Evolutionary conservation across 306 rosid genomes (phyloP), one percentile per base, ranked within the genome.

Genomic region (Astragalus glycyphyllos): DNA sequence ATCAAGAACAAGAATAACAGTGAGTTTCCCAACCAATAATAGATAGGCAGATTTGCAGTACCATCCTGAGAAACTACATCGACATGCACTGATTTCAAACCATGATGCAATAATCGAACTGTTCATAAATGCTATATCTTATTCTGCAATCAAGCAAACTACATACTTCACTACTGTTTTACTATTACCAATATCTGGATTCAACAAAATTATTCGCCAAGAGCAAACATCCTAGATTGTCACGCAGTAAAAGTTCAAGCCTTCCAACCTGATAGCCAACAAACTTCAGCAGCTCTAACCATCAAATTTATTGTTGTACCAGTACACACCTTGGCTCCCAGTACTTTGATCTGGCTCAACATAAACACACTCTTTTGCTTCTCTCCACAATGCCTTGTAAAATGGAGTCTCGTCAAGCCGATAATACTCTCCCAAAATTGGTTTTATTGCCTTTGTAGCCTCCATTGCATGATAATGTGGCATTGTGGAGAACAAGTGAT

Each of bases 401-500:
- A 90, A 40, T 8, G 97, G 89, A 2, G 96, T 90, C 50, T 77
- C 80, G 26, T 90, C 97, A 1, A 87, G 73, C 55, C 83, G 92
- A 66, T 94, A 94, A 51, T 94, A 94, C 4, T 90, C 92, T 5
- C 98, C 98, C 90, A 94, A 84, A 55, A 90, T 77, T 5, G 97
- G 96, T 75, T 83, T 88, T 41, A 94, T 90, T 11, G 86, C 96
- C 68, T 83, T 88, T n/a, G 98, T 94, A 20, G 98, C 97, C 75
- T 94, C 98, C 97, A 87, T 86, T 54, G 98, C 98, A 53, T 94
- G 89, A 72, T 94, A 94, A 63, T 94, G 97, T 1, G 97, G 98
- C 96, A 94, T 94, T 1, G 97, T 89, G 17, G 98, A 90, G 79
- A 94, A 77, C 83, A 94, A 76, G 74, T 94, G 97, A 85, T 94